Evolutionary conservation across 352 stramenopile genomes (phyloP).

Genomic region (Globisporangium iwayamae): DNA sequence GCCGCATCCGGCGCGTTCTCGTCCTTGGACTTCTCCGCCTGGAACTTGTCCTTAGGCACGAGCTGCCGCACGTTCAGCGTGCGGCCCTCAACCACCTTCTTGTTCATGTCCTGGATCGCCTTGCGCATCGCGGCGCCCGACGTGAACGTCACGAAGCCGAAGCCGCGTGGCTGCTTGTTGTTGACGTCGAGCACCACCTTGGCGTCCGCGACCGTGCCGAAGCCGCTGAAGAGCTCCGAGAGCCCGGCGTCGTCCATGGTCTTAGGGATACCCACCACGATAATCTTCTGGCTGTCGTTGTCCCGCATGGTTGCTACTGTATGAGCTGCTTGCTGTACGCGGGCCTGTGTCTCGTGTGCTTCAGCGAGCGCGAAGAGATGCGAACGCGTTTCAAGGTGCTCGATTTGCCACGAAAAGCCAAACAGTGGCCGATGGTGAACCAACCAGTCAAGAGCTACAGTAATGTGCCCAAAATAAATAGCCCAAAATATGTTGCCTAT

Average conservation of each 20-base stretch:
- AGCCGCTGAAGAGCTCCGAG: conserved; percentile 67
- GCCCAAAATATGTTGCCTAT: not conserved
- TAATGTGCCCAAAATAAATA: not conserved
- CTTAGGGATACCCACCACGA: conserved; percentile 79
- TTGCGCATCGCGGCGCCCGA: conserved; percentile 60
- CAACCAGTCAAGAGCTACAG: conserved; percentile 4
- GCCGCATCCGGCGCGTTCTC: conserved; percentile 30
- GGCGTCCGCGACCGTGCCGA: conserved; percentile 65
- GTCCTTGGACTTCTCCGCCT: conserved; percentile 38
- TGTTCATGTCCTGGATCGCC: conserved; percentile 75
- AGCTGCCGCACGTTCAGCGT: conserved; percentile 74
- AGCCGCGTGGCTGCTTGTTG: conserved; percentile 63
- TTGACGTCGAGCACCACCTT: conserved; percentile 67
- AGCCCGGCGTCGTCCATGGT: conserved; percentile 64
- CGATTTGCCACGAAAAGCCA: conserved; percentile 1
- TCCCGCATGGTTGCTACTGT: conserved; percentile 36
- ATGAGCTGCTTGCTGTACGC: not conserved
- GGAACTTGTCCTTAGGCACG: conserved; percentile 69
- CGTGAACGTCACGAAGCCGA: conserved; percentile 85
- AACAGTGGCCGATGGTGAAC: not conserved
- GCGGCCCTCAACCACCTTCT: conserved; percentile 64
- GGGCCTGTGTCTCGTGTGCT: not conserved
- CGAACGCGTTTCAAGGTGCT: not conserved
- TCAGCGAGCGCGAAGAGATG: conserved; percentile 10
- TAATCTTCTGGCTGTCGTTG: conserved; percentile 84